Evolutionary conservation across 768 basidiomycete species (phyloP).

Genomic region (Tricholoma sp.): DNA sequence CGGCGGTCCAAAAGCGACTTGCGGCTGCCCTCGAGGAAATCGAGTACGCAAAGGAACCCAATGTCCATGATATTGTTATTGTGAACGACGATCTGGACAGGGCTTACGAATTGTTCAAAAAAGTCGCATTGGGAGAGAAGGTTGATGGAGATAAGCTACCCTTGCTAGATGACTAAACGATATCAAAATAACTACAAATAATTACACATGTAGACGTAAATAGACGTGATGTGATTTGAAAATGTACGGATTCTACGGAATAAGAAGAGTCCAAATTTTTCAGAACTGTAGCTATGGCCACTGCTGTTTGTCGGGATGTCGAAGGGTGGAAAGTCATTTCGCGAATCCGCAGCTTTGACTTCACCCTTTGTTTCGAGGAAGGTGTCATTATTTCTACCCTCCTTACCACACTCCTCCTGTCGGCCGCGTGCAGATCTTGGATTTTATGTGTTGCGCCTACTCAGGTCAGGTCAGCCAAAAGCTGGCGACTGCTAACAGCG

Average conservation of each 20-base stretch:
- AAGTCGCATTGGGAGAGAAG: slow-evolving; percentile 67
- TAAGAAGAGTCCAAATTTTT: too few species aligned
- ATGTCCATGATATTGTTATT: slow-evolving; percentile 76
- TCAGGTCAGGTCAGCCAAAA: slow-evolving; percentile 37
- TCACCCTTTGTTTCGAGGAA: slow-evolving; percentile 81
- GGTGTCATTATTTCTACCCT: slow-evolving; percentile 55
- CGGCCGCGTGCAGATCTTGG: slow-evolving; percentile 33
- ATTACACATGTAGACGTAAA: too few species aligned
- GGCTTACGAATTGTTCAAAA: slow-evolving; percentile 75
- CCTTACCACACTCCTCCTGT: slow-evolving; percentile 40
- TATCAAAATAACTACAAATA: not conserved
- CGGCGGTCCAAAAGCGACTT: slow-evolving; percentile 68
- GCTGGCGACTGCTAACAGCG: slow-evolving; percentile 43
- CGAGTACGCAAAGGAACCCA: slow-evolving; percentile 72
- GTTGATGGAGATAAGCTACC: slow-evolving; percentile 63
- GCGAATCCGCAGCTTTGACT: slow-evolving; percentile 57
- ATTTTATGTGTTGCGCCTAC: slow-evolving; percentile 18
- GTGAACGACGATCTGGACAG: slow-evolving; percentile 87
- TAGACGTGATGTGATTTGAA: not conserved
- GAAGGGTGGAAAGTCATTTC: slow-evolving; percentile 72
- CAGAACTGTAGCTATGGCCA: slow-evolving; percentile 25
- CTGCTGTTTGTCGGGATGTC: slow-evolving; percentile 36
- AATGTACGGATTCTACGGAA: too few species aligned
- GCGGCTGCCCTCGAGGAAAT: slow-evolving; percentile 77
- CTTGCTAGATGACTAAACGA: slow-evolving; percentile 45